Conservation (phyloP, 371 early-diverging fungal genomes). For the Actinomortierella ambigua region DNA sequence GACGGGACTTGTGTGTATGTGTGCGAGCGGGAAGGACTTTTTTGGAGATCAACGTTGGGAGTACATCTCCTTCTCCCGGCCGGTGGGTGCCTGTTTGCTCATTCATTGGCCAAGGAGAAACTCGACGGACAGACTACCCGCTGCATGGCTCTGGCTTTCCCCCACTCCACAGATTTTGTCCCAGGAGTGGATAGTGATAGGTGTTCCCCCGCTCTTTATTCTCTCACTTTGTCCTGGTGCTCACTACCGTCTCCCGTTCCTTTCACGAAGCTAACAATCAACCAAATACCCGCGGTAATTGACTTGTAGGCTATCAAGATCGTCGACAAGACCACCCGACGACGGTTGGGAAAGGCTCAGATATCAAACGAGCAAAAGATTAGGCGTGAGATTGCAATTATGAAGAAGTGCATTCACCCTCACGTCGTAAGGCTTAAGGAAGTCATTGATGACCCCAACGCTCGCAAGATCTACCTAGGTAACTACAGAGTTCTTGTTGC, state of each 20-base stretch:
- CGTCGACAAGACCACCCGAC: slow-evolving; percentile 76
- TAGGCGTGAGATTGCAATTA: slow-evolving; percentile 91
- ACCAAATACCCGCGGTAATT: not conserved
- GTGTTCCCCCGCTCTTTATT: no score
- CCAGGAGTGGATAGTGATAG: no score
- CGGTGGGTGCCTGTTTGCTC: no score
- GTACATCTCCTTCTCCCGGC: not conserved
- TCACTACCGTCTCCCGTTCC: slow-evolving; percentile 1
- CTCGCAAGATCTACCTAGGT: slow-evolving; percentile 91
- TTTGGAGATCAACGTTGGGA: not conserved
- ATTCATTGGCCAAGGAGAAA: no score
- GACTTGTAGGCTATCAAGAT: slow-evolving; percentile 81
- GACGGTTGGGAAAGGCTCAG: slow-evolving; percentile 67
- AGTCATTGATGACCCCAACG: slow-evolving; percentile 93
- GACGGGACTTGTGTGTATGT: no score
- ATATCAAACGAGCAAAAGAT: slow-evolving; percentile 85
- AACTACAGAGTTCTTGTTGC: slow-evolving; percentile 10
- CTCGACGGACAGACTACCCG: no score
- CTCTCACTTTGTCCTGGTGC: no score
- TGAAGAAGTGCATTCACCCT: slow-evolving; percentile 94
- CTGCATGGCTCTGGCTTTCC: no score
- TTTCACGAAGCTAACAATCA: slow-evolving; percentile 6
- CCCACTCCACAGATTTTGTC: no score
- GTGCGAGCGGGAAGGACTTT: no score
- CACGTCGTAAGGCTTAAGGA: slow-evolving; percentile 90